A percentile compares a stretch with the other conserved stretches of the same genome.
These are phyloP conservation scores for Ceratobasidium sp. DNA, from an alignment of 1,284 basidiomycete species.

Conservation along the genomic window DNA sequence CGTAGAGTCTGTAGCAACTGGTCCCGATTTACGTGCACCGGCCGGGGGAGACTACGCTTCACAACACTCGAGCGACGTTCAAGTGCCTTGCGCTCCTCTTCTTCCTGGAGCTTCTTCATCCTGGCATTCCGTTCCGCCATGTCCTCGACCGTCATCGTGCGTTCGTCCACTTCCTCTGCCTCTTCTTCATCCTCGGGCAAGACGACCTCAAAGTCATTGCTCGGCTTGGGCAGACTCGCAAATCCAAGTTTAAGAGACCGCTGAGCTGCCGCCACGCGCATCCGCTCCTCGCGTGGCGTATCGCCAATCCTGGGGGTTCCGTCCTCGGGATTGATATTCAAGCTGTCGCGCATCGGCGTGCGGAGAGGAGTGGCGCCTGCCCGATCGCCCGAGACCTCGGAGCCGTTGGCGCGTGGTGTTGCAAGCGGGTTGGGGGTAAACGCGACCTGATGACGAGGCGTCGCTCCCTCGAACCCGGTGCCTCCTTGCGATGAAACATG, in stretches of 20 bases:
- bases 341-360: slow-evolving; percentile 89
- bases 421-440: slow-evolving; percentile 96
- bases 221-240: slow-evolving; percentile 84
- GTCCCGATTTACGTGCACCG: slow-evolving; percentile 79
- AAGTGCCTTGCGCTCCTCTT: slow-evolving; percentile 78
- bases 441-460: slow-evolving; percentile 84
- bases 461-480: slow-evolving; percentile 90
- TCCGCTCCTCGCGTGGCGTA: slow-evolving; percentile 78
- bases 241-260: slow-evolving; percentile 83
- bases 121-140: slow-evolving; percentile 91
- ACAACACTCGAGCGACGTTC: slow-evolving; percentile 85
- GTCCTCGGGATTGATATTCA: slow-evolving; percentile 84
- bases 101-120: slow-evolving; percentile 71
- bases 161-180: slow-evolving; percentile 53
- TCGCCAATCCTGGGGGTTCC: slow-evolving; percentile 62
- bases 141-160: slow-evolving; percentile 74
- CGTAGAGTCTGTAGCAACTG: slow-evolving; percentile 66
- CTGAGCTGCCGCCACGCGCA: slow-evolving; percentile 68
- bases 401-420: slow-evolving; percentile 66
- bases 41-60: slow-evolving; percentile 85
- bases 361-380: slow-evolving; percentile 79
- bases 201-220: slow-evolving; percentile 97
- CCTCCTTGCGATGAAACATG: slow-evolving; percentile 74
- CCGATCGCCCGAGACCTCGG: slow-evolving; percentile 66
- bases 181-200: slow-evolving; percentile 85